A percentile compares a stretch with the other conserved stretches of the same genome.
Evolutionary conservation across 108 stramenopile species (phyloP).

Genomic region (Aurantiochytrium sp.): DNA sequence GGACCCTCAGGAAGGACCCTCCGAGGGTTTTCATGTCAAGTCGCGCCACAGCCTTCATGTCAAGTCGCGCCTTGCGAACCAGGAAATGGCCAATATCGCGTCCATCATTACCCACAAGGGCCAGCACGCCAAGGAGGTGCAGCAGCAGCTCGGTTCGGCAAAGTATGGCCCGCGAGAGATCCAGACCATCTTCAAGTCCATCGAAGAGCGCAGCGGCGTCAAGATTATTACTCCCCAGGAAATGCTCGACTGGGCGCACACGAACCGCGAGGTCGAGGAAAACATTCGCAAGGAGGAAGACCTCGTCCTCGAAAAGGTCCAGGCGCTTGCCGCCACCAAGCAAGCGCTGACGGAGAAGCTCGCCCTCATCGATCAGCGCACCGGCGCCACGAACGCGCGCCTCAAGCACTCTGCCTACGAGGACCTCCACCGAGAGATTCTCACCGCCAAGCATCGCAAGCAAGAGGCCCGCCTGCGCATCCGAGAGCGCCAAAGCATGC

Average conservation of each 20-base stretch:
- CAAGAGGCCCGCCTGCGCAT: background rate
- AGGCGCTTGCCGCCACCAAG: background rate
- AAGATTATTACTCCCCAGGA: constrained; percentile 23
- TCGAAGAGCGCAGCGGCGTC: constrained; percentile 7
- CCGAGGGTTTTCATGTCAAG: no score
- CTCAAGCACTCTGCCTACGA: background rate
- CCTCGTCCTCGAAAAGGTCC: background rate
- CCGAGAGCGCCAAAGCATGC: background rate
- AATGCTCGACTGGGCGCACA: constrained; percentile 26
- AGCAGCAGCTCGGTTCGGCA: background rate
- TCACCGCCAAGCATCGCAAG: background rate
- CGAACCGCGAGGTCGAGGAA: background rate
- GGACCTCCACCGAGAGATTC: background rate
- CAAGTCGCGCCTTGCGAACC: background rate
- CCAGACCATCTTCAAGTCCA: background rate
- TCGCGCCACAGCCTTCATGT: background rate
- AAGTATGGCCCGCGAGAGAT: background rate
- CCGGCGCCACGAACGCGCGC: background rate
- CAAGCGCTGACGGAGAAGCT: background rate
- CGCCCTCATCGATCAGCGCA: background rate
- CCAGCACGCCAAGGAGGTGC: background rate
- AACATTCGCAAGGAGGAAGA: constrained; percentile 11
- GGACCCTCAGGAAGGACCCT: background rate
- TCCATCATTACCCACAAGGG: background rate
- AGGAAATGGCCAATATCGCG: background rate